Evolutionary conservation across 2,329 filamentous ascomycete genomes (phyloP).

Genomic region (Venturia nashicola): DNA sequence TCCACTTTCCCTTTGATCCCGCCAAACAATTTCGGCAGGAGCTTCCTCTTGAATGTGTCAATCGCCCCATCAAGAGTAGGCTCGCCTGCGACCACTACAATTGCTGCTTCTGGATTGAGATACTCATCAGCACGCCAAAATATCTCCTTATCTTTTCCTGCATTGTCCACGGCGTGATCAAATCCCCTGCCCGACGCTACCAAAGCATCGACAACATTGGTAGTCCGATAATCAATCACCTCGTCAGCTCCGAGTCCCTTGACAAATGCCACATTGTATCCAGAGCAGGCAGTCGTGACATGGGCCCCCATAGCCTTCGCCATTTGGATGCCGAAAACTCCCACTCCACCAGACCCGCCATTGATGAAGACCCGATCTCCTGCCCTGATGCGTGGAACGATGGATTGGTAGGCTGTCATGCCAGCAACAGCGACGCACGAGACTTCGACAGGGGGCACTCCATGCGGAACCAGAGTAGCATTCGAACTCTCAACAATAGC

Average conservation of each 20-base stretch:
- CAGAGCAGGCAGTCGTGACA: constrained; percentile 48
- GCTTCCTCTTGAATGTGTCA: constrained; percentile 22
- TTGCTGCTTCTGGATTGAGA: constrained; percentile 37
- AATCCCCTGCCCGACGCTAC: constrained; percentile 37
- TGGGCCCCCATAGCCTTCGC: constrained; percentile 48
- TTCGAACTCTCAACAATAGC: constrained; percentile 17
- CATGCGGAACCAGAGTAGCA: constrained; percentile 17
- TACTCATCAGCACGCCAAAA: constrained; percentile 43
- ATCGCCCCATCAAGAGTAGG: constrained; percentile 13
- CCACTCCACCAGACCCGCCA: constrained; percentile 39
- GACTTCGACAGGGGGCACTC: constrained; percentile 21
- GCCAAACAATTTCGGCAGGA: constrained; percentile 36
- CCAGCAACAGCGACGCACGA: constrained; percentile 26
- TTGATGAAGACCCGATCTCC: constrained; percentile 10
- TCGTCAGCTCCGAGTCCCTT: constrained; percentile 49
- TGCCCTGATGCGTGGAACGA: constrained; percentile 12
- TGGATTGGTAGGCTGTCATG: constrained; percentile 27
- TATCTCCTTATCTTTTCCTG: constrained; percentile 37
- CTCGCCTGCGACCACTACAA: constrained; percentile 22
- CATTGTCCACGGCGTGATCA: constrained; percentile 45
- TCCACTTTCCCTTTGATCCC: constrained; percentile 33
- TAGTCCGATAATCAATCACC: constrained; percentile 44
- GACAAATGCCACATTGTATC: constrained; percentile 44
- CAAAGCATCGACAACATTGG: constrained; percentile 36
- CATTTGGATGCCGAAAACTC: constrained; percentile 49